Percentiles rank a stretch among this genome's conserved stretches.
These are phyloP conservation scores for Lumnitzera littorea DNA, from an alignment of 345 rosid species.

Conservation along the genomic window DNA sequence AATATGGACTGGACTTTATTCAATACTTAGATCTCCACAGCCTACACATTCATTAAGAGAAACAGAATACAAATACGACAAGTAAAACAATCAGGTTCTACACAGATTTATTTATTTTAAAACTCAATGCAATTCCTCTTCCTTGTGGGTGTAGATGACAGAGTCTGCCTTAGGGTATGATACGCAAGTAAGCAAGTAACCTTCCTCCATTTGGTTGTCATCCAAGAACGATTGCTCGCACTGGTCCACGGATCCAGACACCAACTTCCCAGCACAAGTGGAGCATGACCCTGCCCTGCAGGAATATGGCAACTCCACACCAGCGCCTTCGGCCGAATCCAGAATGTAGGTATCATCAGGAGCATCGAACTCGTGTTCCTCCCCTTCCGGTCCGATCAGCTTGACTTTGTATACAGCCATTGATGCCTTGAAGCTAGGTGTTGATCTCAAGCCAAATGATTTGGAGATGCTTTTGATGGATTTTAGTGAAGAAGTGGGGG, in stretches of 20 bases:
- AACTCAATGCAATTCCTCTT: conserved; percentile 48
- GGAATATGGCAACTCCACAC: conserved; percentile 76
- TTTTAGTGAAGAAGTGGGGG: conserved; percentile 32
- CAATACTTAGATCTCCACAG: no score
- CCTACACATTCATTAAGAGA: no score
- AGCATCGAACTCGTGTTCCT: conserved; percentile 56
- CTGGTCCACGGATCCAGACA: conserved; percentile 60
- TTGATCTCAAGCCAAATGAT: conserved; percentile 54
- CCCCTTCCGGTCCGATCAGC: conserved; percentile 62
- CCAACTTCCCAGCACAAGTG: conserved; percentile 69
- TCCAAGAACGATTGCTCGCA: conserved; percentile 85
- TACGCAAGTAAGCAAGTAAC: conserved; percentile 69
- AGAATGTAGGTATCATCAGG: conserved; percentile 54
- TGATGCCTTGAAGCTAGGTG: conserved; percentile 30
- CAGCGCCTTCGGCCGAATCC: conserved; percentile 76
- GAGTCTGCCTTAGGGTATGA: conserved; percentile 68
- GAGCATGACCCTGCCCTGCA: conserved; percentile 96
- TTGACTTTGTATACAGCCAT: conserved; percentile 72
- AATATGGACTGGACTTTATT: no score
- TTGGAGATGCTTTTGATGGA: conserved; percentile 40
- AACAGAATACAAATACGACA: not conserved
- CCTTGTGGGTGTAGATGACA: conserved; percentile 84
- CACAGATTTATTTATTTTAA: no score
- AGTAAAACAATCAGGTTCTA: not conserved
- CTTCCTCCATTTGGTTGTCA: conserved; percentile 40